phyloP scores from a whole-genome alignment of 1,284 basidiomycete genomes.

The Ceratobasidium sp. region DNA sequence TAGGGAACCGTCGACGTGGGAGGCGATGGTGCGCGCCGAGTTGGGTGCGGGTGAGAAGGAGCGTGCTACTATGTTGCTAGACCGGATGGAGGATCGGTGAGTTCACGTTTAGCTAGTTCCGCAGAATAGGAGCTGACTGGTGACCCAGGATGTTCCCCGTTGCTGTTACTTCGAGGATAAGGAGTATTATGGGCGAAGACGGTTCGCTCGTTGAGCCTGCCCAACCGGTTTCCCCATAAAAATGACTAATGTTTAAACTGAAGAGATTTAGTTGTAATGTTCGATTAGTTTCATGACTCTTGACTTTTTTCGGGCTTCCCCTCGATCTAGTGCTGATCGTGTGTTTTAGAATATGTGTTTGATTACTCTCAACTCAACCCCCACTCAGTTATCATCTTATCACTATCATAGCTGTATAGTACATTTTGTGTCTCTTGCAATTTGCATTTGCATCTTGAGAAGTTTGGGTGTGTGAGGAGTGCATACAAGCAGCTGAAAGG shows the following conservation, averaged over 20 bases:
- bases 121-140: constrained; percentile 14
- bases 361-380: constrained; percentile 13
- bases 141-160: constrained; percentile 71
- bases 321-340: constrained; percentile 37
- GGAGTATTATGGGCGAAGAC: constrained; percentile 58
- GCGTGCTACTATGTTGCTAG: constrained; percentile 75
- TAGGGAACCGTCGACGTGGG: constrained; percentile 84
- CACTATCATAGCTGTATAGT: constrained; percentile 32
- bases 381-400: constrained; percentile 34
- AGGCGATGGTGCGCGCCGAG: constrained; percentile 95
- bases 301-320: neutral
- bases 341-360: constrained; percentile 24
- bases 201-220: constrained; percentile 37
- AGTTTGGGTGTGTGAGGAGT: neutral
- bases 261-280: constrained; percentile 1
- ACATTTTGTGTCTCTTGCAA: constrained; percentile 22
- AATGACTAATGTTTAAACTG: neutral
- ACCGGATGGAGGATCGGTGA: constrained; percentile 78
- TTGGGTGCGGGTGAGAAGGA: constrained; percentile 79
- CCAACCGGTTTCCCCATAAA: constrained; percentile 14
- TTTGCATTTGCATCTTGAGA: constrained; percentile 16
- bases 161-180: constrained; percentile 73
- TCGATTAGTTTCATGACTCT: neutral
- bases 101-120: constrained; percentile 47
- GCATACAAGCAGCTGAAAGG: constrained; percentile 1